Conservation (phyloP, 2,329 filamentous ascomycete genomes). For the Talaromyces funiculosus region DNA sequence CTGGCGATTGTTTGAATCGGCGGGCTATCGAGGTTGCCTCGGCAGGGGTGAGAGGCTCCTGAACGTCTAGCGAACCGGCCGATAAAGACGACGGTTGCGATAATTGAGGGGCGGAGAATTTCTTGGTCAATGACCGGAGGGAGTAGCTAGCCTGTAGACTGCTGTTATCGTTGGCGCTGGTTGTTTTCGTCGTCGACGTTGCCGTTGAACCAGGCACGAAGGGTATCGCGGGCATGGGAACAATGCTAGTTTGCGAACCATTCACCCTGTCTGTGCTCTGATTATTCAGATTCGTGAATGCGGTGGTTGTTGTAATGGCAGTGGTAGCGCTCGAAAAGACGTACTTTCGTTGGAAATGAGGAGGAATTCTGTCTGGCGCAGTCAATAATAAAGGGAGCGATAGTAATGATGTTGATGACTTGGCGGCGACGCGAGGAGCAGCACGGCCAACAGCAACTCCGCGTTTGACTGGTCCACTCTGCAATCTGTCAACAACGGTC, state of each 20-base stretch:
- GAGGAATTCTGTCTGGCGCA: neutral
- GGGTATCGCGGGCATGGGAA: slow-evolving; percentile 36
- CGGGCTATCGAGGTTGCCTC: slow-evolving; percentile 9
- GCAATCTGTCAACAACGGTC: slow-evolving; percentile 17
- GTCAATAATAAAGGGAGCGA: neutral
- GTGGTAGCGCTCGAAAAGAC: slow-evolving; percentile 19
- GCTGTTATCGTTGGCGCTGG: neutral
- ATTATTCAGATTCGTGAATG: neutral
- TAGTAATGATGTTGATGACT: slow-evolving; percentile 2
- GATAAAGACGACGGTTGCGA: slow-evolving; percentile 17
- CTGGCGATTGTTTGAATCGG: slow-evolving; percentile 24
- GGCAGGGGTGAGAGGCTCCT: slow-evolving; percentile 23
- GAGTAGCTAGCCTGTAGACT: slow-evolving; percentile 2
- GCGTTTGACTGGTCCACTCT: slow-evolving; percentile 4
- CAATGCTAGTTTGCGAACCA: slow-evolving; percentile 14
- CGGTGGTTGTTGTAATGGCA: neutral
- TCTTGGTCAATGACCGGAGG: slow-evolving; percentile 14
- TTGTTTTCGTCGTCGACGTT: slow-evolving; percentile 18
- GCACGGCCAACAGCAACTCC: neutral
- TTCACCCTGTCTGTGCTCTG: neutral
- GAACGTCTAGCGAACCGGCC: neutral
- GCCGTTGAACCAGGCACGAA: slow-evolving; percentile 25
- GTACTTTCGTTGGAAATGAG: neutral
- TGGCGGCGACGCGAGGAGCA: slow-evolving; percentile 15
- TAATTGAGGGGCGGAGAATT: slow-evolving; percentile 21